Evolutionary conservation across 352 stramenopile genomes (phyloP), one percentile per base, ranked within the genome.

Genomic region (Lagenidium giganteum): DNA sequence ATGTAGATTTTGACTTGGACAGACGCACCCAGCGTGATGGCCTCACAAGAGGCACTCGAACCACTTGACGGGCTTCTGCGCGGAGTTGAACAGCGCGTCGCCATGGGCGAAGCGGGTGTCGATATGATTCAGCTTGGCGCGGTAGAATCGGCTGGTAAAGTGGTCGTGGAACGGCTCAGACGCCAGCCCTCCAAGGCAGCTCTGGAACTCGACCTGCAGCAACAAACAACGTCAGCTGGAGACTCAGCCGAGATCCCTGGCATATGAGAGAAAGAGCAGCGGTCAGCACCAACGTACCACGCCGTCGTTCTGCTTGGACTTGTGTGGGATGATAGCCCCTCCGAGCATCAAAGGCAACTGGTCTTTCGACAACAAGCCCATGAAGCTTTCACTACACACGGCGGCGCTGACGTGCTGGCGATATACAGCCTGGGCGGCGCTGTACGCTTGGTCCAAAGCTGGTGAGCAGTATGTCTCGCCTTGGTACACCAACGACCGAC

Each of bases 41-140:
- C n/a, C n/a, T n/a, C n/a, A n/a, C n/a, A n/a, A n/a, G n/a, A 65
- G 51, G 21, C 67, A 78, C 47, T 80, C 64, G 39, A 83, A 80
- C 70, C 70, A 83, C 45, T 83, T 80, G 28, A 74, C 46, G 2
- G 70, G 70, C 42, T 83, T 83, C 45, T 74, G 51, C n/a, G 50
- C 50, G 27, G 57, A 61, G 32, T 66, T 63, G 26, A 76, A 74
- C 25, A 70, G 53, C 4, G 55, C 57, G 24, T 85, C 72, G n/a
- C 68, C 66, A 45, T 75, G 64, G 45, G 71, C 64, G 59, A 85
- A 82, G 14, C 66, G 62, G 17, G 56, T 76, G 45, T 85, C 72
- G 16, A 51, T 52, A 48, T 85, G 72, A 51, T 81, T 85, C 30
- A 85, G 42, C 30, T 64, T 67, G n/a, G 64, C 64, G n/a, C 54